Evolutionary conservation across 352 stramenopile species (phyloP).

Genomic region (Phytophthora tubulina): DNA sequence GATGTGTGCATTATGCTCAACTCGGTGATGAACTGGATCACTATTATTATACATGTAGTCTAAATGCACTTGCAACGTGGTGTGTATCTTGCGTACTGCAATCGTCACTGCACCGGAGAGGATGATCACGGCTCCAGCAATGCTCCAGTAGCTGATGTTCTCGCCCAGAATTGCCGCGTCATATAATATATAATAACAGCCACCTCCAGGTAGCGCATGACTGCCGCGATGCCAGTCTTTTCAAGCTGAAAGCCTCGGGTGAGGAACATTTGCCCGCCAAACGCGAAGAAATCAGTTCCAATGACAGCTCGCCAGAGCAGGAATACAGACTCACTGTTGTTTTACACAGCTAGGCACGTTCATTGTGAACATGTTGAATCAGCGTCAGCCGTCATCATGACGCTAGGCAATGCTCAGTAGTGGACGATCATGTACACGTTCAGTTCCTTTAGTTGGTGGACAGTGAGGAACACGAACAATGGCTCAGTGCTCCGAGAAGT

Average conservation of each 20-base stretch:
- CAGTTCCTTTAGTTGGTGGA: conserved; percentile 55
- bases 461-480: conserved; percentile 56
- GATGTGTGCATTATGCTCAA: background rate
- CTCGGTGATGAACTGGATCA: too few species aligned
- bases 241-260: conserved; percentile 79
- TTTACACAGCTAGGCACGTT: background rate
- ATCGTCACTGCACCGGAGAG: conserved; percentile 56
- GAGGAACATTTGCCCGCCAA: conserved; percentile 66
- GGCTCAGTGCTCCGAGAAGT: conserved; percentile 48
- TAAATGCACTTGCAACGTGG: too few species aligned
- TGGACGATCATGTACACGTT: conserved; percentile 60
- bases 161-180: conserved; percentile 68
- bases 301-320: conserved; percentile 52
- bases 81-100: conserved; percentile 45
- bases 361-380: conserved; percentile 44
- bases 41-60: too few species aligned
- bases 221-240: conserved; percentile 63
- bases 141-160: conserved; percentile 59
- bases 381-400: conserved; percentile 46
- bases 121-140: conserved; percentile 70
- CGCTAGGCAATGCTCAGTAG: conserved; percentile 61
- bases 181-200: conserved; percentile 68
- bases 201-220: conserved; percentile 74
- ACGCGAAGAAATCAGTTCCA: conserved; percentile 48
- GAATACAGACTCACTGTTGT: conserved; percentile 34